Evolutionary conservation across 2,329 filamentous ascomycete genomes (phyloP), one percentile per base, ranked within the genome.

Genomic region (Catunica adiposa): DNA sequence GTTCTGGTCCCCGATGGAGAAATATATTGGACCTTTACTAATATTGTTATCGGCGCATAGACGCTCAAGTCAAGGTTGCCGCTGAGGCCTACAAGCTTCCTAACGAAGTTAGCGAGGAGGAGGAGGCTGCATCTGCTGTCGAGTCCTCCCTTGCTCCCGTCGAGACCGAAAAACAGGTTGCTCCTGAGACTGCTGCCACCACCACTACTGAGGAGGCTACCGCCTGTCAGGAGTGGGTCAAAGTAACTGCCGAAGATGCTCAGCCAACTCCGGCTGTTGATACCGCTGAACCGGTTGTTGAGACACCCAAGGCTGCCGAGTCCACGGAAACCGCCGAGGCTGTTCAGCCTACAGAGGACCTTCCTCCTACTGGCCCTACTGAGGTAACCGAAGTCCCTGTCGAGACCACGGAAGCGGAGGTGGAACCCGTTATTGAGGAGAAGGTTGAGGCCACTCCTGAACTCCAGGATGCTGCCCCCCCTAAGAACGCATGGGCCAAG

Each of bases 401-500:
- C 15, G 38, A 42, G 38, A 42, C 44, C 3, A 78, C n/a, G 77
- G 40, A 44, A 44, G 40, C 8, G 11, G 40, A n/a, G 40, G 40
- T 3, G 9, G 29, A 34, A 11, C 11, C 29, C 11, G 29, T 34
- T 11, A 11, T 34, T 34, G 29, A 34, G 29, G 29, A 34, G 29
- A 34, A 34, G 29, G 29, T 34, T 11, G 29, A 34, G 29, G 29
- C 29, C 11, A 11, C 29, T 34, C 29, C 29, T 34, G 5, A 34
- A 11, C 29, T 34, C 11, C 29, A 34, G 50, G 80, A 78, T 5
- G 70, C 71, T 7, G 67, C 71, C 40, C 65, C 70, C 55, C 74
- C 75, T 63, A 73, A 74, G 29, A 80, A 84, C 64, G 88, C 82
- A 63, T 94, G 86, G 86, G 86, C 86, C 25, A 88, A 94, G 29